Percentiles rank a stretch among this genome's conserved stretches.
Conservation (phyloP, 1,139 yeast genomes). For the Maudiozyma humilis region DNA sequence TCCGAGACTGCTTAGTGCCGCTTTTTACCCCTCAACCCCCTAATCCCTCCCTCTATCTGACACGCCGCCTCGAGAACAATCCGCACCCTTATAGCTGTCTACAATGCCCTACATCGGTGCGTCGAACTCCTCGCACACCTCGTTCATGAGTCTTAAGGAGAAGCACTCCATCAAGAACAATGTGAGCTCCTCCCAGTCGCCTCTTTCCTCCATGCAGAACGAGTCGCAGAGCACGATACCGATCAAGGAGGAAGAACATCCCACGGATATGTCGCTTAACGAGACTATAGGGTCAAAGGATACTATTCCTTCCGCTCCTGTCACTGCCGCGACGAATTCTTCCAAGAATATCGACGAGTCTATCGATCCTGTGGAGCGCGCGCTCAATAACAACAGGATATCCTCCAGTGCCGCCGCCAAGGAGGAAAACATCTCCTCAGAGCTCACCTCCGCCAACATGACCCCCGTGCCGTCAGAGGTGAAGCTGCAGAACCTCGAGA, state of each 20-base stretch:
- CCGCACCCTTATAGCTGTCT: background rate
- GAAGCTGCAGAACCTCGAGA: background rate
- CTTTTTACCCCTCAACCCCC: no score
- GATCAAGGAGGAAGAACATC: background rate
- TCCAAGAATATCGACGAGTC: background rate
- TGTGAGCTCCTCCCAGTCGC: background rate
- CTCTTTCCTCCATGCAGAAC: background rate
- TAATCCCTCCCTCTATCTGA: no score
- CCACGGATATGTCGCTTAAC: background rate
- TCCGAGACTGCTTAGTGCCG: no score
- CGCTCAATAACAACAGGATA: background rate
- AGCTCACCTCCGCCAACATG: background rate
- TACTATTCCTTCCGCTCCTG: background rate
- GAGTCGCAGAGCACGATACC: background rate
- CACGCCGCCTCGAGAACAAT: no score
- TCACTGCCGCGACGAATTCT: background rate
- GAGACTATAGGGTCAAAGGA: background rate
- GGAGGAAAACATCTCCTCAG: constrained; percentile 1
- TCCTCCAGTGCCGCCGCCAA: background rate
- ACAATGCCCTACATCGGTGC: constrained; percentile 23
- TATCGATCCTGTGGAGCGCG: background rate
- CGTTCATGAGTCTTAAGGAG: constrained; percentile 18
- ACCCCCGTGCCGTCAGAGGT: constrained; percentile 1
- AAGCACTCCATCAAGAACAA: constrained; percentile 15
- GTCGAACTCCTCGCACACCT: constrained; percentile 15